These are phyloP conservation scores for Ustilago xerochloae DNA, from an alignment of 1,284 basidiomycete genomes.

Conservation along the genomic window DNA sequence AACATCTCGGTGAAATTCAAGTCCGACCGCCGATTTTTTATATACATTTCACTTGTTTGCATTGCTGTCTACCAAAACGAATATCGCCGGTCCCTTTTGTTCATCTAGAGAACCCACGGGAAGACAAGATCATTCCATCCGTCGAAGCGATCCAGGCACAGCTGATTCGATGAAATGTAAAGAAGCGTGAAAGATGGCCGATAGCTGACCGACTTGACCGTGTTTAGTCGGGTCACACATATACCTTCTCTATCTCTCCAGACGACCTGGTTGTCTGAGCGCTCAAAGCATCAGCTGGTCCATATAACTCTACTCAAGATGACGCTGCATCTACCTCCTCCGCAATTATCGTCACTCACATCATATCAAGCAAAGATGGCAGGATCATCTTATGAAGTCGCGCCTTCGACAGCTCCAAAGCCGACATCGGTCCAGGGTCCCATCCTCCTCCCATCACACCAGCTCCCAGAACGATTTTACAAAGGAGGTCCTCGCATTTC, in stretches of 20 bases:
- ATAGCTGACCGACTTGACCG: not conserved
- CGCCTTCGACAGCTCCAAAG: not conserved
- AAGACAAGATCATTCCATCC: too few relatives aligned
- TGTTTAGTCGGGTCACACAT: not conserved
- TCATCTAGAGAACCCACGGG: too few relatives aligned
- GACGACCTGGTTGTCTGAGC: too few relatives aligned
- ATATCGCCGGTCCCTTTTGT: too few relatives aligned
- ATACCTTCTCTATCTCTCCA: too few relatives aligned
- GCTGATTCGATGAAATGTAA: not conserved
- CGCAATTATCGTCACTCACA: not conserved
- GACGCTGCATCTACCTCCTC: too few relatives aligned
- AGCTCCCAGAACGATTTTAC: constrained; percentile 40
- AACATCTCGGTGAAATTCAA: not conserved
- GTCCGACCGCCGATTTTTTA: not conserved
- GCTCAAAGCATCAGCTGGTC: too few relatives aligned
- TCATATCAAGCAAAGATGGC: not conserved
- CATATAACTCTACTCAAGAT: too few relatives aligned
- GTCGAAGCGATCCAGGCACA: not conserved
- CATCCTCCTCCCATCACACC: constrained; percentile 28
- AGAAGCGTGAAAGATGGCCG: not conserved
- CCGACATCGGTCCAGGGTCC: constrained; percentile 19
- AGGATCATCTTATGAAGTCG: constrained; percentile 10
- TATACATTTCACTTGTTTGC: not conserved
- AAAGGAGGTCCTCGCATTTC: constrained; percentile 34
- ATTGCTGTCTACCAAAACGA: too few relatives aligned